Base-by-base conservation (phyloP, 2,329 filamentous ascomycete genomes). In the Lasiodiplodia gonubiensis region DNA sequence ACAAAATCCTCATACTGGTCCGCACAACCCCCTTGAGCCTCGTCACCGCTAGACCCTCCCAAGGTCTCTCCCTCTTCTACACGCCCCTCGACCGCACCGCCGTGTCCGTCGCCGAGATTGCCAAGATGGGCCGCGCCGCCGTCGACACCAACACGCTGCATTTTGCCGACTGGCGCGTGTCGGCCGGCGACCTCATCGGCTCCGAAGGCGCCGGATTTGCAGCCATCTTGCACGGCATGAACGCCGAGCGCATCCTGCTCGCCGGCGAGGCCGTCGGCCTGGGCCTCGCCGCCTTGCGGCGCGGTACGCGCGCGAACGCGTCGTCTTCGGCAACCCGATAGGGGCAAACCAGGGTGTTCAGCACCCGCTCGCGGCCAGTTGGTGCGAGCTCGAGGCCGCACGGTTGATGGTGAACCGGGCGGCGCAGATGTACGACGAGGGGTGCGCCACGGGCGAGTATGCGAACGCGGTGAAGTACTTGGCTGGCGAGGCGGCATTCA, bases 71-170 rank as follows among this genome's bases (percentile, higher is more conserved):
- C 0, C 81, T 96, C 39, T 94, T 96, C 77, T 95, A 90, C 74
- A 93, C 95, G 67, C 88, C 92, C 67, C 84, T 96, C 5, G 87
- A 94, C 75, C 84, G 84, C 25, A 74, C 75, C 0, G 3, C 85
- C 89, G 0, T 94, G 1, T 86, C 90, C 14, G 81, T 95, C 74
- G 87, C 87, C 52, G 87, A 82, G 73, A 96, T 96, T 72, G 89
- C 87, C 78, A 96, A 96, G 77, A 95, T 96, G 92, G 93, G 93
- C 12, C 91, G 92, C 0, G 83, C 91, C 16, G 91, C 92, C 0
- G 88, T 96, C 1, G 92, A 95, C 73, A 91, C 92, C 0, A 96
- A 96, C 71, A 91, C 95, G 74, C 90, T 96, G 1, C 95, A 95
- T 78, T 95, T 96, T 75, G 91, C 95, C 77, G 86, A 89, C 71